phyloP scores from a whole-genome alignment of 169 alveolate genomes.

The Babesia caballi region DNA sequence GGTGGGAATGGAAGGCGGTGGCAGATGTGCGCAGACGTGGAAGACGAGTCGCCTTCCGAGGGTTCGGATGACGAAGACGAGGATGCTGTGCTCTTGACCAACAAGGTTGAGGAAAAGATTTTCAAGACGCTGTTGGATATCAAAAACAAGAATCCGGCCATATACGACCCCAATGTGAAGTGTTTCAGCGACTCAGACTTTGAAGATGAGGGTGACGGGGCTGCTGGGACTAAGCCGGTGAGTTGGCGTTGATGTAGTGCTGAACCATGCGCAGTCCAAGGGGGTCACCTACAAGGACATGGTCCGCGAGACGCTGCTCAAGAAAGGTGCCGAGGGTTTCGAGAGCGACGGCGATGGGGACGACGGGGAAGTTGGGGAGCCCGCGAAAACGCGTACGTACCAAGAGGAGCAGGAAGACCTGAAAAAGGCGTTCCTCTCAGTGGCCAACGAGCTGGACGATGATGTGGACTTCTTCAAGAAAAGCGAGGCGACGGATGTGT shows the following conservation, averaged over 20 bases:
- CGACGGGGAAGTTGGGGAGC: constrained; percentile 9
- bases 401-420: constrained; percentile 69
- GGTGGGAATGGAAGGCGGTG: too few species aligned
- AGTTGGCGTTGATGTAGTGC: neutral
- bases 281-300: constrained; percentile 63
- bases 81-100: constrained; percentile 72
- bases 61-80: constrained; percentile 81
- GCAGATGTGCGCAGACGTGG: neutral
- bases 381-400: constrained; percentile 7
- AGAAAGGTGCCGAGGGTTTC: constrained; percentile 72
- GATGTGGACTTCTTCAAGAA: constrained; percentile 45
- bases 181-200: constrained; percentile 73
- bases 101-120: constrained; percentile 73
- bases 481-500: constrained; percentile 55
- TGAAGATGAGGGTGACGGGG: constrained; percentile 36
- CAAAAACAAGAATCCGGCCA: constrained; percentile 74
- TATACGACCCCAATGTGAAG: constrained; percentile 64
- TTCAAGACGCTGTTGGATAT: constrained; percentile 68
- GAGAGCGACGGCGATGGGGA: constrained; percentile 60
- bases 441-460: constrained; percentile 63
- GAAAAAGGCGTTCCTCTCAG: constrained; percentile 67
- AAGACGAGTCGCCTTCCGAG: constrained; percentile 18
- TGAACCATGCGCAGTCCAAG: neutral
- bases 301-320: constrained; percentile 66
- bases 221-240: neutral